Percentiles rank a stretch among this genome's conserved stretches.
Conservation (phyloP, 2,329 filamentous ascomycete species). For the Talaromyces albobiverticillius region DNA sequence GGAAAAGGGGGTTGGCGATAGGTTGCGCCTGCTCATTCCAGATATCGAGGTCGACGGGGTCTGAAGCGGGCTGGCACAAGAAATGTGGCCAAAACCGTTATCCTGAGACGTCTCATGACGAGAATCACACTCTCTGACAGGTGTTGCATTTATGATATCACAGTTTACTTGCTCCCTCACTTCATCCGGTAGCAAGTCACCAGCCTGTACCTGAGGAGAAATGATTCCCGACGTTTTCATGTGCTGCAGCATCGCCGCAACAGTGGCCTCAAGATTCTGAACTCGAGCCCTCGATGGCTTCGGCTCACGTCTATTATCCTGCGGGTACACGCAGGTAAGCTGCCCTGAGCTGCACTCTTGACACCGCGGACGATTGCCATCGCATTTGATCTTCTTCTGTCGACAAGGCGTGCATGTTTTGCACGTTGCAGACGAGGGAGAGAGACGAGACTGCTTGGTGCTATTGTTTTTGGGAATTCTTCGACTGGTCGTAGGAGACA, state of each 20-base stretch:
- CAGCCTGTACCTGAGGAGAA: neutral
- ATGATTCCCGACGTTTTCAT: slow-evolving; percentile 32
- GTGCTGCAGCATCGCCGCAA: slow-evolving; percentile 19
- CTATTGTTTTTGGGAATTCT: no score
- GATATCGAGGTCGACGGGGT: no score
- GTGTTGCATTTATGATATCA: neutral
- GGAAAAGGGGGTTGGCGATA: no score
- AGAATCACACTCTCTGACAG: neutral
- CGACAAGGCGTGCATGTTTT: slow-evolving; percentile 34
- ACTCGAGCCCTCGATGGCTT: slow-evolving; percentile 31
- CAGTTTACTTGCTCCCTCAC: neutral
- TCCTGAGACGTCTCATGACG: neutral
- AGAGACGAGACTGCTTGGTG: neutral
- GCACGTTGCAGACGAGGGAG: slow-evolving; percentile 1
- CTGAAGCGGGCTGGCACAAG: no score
- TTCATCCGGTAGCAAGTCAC: neutral
- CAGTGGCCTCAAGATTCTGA: slow-evolving; percentile 28
- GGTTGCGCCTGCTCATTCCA: no score
- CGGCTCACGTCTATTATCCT: slow-evolving; percentile 32
- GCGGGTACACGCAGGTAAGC: slow-evolving; percentile 32
- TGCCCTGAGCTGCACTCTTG: slow-evolving; percentile 28
- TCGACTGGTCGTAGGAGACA: no score
- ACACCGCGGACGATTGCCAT: slow-evolving; percentile 33
- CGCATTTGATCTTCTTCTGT: slow-evolving; percentile 37
- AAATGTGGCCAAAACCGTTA: no score